Percentiles rank a stretch among this genome's conserved stretches.
Conservation (phyloP, 2,329 filamentous ascomycete species). For the Ceratocystis smalleyi region DNA sequence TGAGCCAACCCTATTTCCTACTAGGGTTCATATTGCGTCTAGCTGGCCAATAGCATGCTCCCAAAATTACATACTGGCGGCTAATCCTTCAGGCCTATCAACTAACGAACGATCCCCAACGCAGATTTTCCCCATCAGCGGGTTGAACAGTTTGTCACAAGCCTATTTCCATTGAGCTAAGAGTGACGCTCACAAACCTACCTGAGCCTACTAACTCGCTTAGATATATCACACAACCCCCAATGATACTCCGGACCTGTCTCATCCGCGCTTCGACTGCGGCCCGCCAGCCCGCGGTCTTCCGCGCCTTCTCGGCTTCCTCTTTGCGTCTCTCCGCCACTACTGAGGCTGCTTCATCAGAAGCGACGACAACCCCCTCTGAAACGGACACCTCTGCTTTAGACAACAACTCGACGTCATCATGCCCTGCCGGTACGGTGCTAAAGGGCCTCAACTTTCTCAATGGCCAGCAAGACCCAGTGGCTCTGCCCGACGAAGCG, state of each 20-base stretch:
- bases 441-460: constrained; percentile 62
- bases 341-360: not conserved
- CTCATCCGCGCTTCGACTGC: not conserved
- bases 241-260: constrained; percentile 20
- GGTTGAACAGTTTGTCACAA: not conserved
- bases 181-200: not conserved
- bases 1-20: not conserved
- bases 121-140: constrained; percentile 13
- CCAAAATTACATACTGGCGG: not conserved
- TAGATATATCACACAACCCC: not conserved
- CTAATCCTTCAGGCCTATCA: not conserved
- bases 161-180: not conserved
- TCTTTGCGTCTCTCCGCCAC: constrained; percentile 8
- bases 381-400: constrained; percentile 16
- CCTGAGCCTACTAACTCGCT: not conserved
- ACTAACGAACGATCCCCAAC: not conserved
- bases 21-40: not conserved
- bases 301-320: constrained; percentile 11
- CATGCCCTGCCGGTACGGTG: constrained; percentile 51
- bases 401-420: constrained; percentile 22
- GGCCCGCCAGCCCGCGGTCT: constrained; percentile 8
- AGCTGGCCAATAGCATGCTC: not conserved
- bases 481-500: constrained; percentile 57
- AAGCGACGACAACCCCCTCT: constrained; percentile 18
- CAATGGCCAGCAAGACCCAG: constrained; percentile 56